Base-by-base conservation (phyloP, 495 filamentous ascomycete species). In the Penicillium tannophilum region DNA sequence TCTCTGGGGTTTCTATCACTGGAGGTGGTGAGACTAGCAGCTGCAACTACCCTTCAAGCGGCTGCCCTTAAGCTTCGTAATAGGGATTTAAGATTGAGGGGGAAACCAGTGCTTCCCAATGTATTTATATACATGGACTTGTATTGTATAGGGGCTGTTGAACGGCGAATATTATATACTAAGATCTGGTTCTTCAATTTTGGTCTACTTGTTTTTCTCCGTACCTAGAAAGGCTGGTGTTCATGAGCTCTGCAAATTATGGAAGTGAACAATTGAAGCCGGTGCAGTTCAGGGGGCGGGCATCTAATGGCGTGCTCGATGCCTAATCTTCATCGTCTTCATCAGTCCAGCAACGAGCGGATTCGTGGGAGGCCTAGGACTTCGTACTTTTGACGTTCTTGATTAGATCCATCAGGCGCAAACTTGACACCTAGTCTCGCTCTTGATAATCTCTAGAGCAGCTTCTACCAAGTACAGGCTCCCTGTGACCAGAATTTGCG, bases 401-500 rank as follows among this genome's bases (percentile, higher is more conserved):
- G 20, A 2, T 7, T 36, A 11, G 8, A 14, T 36, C 4, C 20
- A 23, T 23, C 20, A 36, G 28, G 33, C 12, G 9, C 33, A 36
- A 3, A 36, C 8, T 36, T 36, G 10, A 11, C 33, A 36, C 12
- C 12, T 14, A 36, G 10, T 36, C 33, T 36, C 33, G 33, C 33
- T 12, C 3, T 14, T 36, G n/a, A 45, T 3, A 45, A 45, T 1
- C 19, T 45, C n/a, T 10, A 45, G 9, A 20, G 20, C 19, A 24
- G 44, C 44, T 47, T 47, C 44, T 9, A 26, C 81, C 20, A 88
- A 68, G 62, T 87, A 80, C 26, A 87, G 69, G 59, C 86, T 88
- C 10, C 86, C 86, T 16, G 85, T 88, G 30, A 88, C 78, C 28
- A 88, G 63, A 0, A 76, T 77, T 36, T 84, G 70, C 54, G 70